Evolutionary conservation across 345 rosid species (phyloP).

Genomic region (Syzygium oleosum): DNA sequence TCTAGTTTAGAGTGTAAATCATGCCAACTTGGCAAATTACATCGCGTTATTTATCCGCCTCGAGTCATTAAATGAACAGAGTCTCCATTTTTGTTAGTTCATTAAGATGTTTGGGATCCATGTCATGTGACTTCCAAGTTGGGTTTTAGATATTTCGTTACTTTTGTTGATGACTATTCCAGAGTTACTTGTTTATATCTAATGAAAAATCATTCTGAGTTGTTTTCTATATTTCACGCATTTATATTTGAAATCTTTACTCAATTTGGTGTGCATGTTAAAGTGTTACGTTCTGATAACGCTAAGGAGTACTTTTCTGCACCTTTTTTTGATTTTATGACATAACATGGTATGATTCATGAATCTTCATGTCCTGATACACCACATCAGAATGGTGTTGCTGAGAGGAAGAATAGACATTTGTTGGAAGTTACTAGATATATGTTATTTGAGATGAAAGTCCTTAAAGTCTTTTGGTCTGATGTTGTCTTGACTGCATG

Average conservation of each 20-base stretch:
- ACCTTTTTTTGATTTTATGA: background rate
- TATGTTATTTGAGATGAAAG: background rate
- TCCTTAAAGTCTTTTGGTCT: background rate
- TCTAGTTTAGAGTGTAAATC: background rate
- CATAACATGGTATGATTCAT: background rate
- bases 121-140: no score
- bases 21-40: background rate
- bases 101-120: background rate
- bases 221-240: background rate
- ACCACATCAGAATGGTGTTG: background rate
- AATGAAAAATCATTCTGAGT: no score
- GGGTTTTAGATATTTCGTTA: background rate
- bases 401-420: background rate
- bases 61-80: background rate
- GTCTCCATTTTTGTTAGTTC: background rate
- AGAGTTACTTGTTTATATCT: no score
- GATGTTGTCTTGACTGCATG: background rate
- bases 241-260: background rate
- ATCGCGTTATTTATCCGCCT: background rate
- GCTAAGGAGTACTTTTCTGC: background rate
- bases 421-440: background rate
- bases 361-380: background rate
- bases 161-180: background rate
- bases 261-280: background rate
- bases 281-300: background rate